Evolutionary conservation across 441 rosid genomes (phyloP).

Genomic region (Lepidium campestre): DNA sequence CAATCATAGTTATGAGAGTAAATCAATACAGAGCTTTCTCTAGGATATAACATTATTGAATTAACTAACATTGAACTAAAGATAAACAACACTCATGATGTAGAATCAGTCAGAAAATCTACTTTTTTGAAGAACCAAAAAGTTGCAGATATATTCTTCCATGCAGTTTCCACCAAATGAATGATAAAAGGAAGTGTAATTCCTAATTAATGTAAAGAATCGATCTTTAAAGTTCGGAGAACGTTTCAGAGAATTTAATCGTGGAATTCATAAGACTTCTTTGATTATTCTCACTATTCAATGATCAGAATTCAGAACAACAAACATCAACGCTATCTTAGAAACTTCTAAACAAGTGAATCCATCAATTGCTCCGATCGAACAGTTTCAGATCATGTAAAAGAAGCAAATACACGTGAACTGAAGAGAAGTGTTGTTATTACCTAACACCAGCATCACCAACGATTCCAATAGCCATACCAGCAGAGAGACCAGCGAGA

Average conservation of each 20-base stretch:
- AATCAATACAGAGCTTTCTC: neutral
- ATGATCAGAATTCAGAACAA: neutral
- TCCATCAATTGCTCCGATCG: neutral
- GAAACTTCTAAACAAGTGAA: neutral
- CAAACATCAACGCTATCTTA: neutral
- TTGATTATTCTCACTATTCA: neutral
- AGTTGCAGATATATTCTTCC: neutral
- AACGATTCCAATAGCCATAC: slow-evolving; percentile 41
- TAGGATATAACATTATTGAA: neutral
- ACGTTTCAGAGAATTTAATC: neutral
- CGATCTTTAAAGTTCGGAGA: neutral
- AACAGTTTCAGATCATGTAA: neutral
- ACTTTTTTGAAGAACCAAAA: neutral
- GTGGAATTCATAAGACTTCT: neutral
- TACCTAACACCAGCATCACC: slow-evolving; percentile 45
- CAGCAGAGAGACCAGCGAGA: slow-evolving; percentile 34
- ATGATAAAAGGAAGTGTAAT: neutral
- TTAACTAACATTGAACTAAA: neutral
- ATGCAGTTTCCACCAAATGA: neutral
- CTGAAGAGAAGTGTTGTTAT: neutral
- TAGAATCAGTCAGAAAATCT: neutral
- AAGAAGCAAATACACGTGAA: neutral
- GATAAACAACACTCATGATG: neutral
- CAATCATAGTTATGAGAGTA: neutral
- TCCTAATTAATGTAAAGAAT: neutral